Percentiles rank a stretch among this genome's conserved stretches.
Evolutionary conservation across 31 red algal genomes (phyloP).

Genomic region (Odonthalia washingtoniensis): DNA sequence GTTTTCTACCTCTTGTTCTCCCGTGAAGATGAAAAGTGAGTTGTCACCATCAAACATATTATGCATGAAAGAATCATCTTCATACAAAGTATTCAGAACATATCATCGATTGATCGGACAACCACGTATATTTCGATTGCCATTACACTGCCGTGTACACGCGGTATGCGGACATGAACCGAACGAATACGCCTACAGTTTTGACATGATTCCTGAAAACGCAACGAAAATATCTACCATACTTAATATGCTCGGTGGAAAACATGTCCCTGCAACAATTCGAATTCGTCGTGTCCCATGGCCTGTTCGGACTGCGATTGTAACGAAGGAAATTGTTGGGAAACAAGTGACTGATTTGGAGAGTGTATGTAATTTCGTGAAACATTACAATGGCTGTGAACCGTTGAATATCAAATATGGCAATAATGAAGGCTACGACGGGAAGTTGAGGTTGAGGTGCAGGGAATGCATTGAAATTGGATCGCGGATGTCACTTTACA

Average conservation of each 20-base stretch:
- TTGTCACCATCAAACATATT: too few relatives aligned
- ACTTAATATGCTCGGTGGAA: background rate
- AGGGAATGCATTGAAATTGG: background rate
- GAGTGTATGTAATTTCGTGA: too few relatives aligned
- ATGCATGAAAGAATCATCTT: too few relatives aligned
- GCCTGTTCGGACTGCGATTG: background rate
- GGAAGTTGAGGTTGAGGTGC: too few relatives aligned
- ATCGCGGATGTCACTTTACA: background rate
- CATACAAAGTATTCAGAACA: background rate
- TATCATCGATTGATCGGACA: background rate
- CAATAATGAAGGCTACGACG: too few relatives aligned
- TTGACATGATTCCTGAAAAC: constrained; percentile 1
- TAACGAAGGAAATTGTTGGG: too few relatives aligned
- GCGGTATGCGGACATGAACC: background rate
- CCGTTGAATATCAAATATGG: too few relatives aligned
- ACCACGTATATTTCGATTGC: background rate
- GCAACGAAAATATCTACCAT: background rate
- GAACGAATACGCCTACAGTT: background rate
- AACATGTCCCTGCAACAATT: background rate
- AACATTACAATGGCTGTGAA: too few relatives aligned
- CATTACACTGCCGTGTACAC: background rate
- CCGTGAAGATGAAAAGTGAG: too few relatives aligned
- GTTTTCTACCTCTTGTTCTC: too few relatives aligned
- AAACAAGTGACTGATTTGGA: too few relatives aligned
- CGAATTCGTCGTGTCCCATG: background rate